Conservation (phyloP, 257 asterid genomes). For the Penstemon barbatus region DNA sequence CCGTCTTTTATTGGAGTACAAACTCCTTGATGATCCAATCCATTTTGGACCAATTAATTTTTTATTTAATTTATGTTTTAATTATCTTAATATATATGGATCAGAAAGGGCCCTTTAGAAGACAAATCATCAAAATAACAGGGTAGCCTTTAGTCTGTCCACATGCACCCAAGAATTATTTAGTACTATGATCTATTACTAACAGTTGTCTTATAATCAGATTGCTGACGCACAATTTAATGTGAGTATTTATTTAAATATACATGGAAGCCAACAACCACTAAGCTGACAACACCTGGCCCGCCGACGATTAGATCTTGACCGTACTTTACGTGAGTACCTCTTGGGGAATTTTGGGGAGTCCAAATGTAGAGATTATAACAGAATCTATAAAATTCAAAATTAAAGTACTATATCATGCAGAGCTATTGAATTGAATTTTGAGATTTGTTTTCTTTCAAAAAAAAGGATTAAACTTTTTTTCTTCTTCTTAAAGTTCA, state of each 20-base stretch:
- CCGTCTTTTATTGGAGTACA: no score
- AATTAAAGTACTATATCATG: not conserved
- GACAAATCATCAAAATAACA: constrained; percentile 51
- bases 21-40: no score
- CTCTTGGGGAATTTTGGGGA: constrained; percentile 27
- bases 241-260: no score
- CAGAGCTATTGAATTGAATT: constrained; percentile 16
- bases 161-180: constrained; percentile 49
- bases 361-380: constrained; percentile 11
- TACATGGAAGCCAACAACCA: not conserved
- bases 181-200: constrained; percentile 1
- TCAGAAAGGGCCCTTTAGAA: constrained; percentile 36
- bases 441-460: no score
- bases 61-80: constrained; percentile 9
- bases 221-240: no score
- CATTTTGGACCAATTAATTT: not conserved
- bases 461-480: no score
- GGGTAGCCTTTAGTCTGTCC: constrained; percentile 40
- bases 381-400: constrained; percentile 7
- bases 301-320: constrained; percentile 51
- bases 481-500: no score
- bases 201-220: constrained; percentile 22
- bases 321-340: constrained; percentile 59
- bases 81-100: constrained; percentile 36
- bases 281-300: constrained; percentile 35